Evolutionary conservation across 2,329 filamentous ascomycete genomes (phyloP), one percentile per base, ranked within the genome.

Genomic region (Xylariaceae sp.): DNA sequence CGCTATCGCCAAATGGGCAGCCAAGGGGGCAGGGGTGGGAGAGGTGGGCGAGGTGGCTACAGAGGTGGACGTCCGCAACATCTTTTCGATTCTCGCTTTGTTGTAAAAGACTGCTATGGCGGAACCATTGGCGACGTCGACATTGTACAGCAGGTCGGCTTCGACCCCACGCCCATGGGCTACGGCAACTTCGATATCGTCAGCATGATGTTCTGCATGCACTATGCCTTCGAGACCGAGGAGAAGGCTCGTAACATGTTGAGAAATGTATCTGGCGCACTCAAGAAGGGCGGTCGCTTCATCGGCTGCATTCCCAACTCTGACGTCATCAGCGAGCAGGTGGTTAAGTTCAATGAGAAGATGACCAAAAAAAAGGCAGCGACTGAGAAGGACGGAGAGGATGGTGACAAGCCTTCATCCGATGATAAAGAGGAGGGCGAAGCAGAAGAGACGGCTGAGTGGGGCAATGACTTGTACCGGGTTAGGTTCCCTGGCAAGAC

Each of bases 151-250:
- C 80, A 95, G 45, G 89, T 98, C 22, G 93, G 93, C 19, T 95
- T 95, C 57, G 88, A 95, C 60, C 74, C 79, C 0, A 85, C 83
- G 71, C 58, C 87, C 73, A 70, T 86, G 82, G 78, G 79, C 50
- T 81, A 81, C 42, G 85, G 85, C 44, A 91, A 92, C 4, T 98
- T 97, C 58, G 93, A 98, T 64, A 87, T 97, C 34, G 92, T 98
- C 52, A 90, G 86, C 62, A 95, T 95, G 81, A 98, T 98, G 93
- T 98, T 98, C 67, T 94, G 90, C 60, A 93, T 98, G 83, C 93
- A 98, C 70, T 98, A 98, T 65, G 91, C 93, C 5, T 98, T 97
- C 57, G 93, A 97, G 71, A 88, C 76, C 42, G 92, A 98, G 66
- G 80, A 82, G 38, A 94, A 95, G 66, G 89, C 92, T 2, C 82